Base-by-base conservation (phyloP, 345 rosid genomes). In the Populus ilicifolia region DNA sequence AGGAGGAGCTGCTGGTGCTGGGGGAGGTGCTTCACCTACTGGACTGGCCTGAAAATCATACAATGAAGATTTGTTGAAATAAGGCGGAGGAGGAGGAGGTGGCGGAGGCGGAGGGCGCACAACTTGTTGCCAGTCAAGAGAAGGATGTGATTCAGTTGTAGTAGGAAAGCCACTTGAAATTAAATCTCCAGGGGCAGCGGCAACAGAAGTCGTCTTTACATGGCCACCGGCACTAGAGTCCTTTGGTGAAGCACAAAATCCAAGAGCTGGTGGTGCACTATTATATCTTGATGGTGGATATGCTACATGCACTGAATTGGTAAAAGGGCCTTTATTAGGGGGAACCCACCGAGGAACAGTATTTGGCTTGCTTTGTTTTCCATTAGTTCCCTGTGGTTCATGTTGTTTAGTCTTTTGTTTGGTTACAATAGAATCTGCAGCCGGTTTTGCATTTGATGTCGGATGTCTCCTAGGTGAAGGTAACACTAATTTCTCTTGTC, bases 331-430 rank as follows among this genome's bases (percentile, higher is more conserved):
- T 83, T 89, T 96, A 86, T 92, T 91, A 25, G 97, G 78, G 38
- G 98, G 95, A 77, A 94, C 86, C 99, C 98, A 94, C 76, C 93
- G 88, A 72, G 94, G 91, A 29, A 86, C 85, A 38, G 87, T 76
- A 79, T 82, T 91, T 76, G 98, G 92, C 90, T 89, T 94, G 72
- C 94, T 94, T 81, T 81, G 85, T 80, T 92, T 94, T 75, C 82
- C 88, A 69, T 85, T 82, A 74, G 84, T 76, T 72, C 80, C 86
- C 63, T 84, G 89, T 75, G 84, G 73, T 84, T 91, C 98, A 83
- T 77, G 90, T 71, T 86, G 89, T 77, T 89, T 90, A 74, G 84
- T 78, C 89, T 91, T 93, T 17, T 84, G 89, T 81, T 89, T 89
- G 62, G 87, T 77, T 35, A 63, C 23, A 75, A 72, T 73, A 14